These are phyloP conservation scores for Monilinia fructicola DNA, from an alignment of 2,329 filamentous ascomycete genomes.

Conservation along the genomic window DNA sequence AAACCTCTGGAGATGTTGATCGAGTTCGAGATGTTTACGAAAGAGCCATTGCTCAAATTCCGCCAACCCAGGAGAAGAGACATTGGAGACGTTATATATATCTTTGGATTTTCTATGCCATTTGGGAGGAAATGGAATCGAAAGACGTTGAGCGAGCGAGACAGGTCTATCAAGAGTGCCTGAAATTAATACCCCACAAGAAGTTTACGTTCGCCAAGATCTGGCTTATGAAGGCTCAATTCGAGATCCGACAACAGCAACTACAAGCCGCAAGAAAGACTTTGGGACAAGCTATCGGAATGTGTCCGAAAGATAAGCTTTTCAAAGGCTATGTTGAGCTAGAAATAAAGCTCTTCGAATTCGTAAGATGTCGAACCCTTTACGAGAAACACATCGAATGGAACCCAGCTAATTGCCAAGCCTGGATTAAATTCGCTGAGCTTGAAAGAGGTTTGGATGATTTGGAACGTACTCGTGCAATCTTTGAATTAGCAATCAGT, in stretches of 20 bases:
- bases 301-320: slow-evolving; percentile 93
- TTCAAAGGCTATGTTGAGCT: slow-evolving; percentile 93
- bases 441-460: slow-evolving; percentile 91
- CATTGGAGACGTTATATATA: slow-evolving; percentile 98
- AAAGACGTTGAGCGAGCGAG: slow-evolving; percentile 75
- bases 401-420: slow-evolving; percentile 85
- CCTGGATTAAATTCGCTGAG: slow-evolving; percentile 96
- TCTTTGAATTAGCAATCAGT: slow-evolving; percentile 85
- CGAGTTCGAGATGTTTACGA: slow-evolving; percentile 92
- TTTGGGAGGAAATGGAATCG: slow-evolving; percentile 89
- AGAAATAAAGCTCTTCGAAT: slow-evolving; percentile 92
- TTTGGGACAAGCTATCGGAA: slow-evolving; percentile 84
- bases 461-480: slow-evolving; percentile 79
- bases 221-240: slow-evolving; percentile 91
- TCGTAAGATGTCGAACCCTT: slow-evolving; percentile 82
- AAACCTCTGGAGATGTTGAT: slow-evolving; percentile 77
- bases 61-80: slow-evolving; percentile 92
- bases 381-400: slow-evolving; percentile 94
- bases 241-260: slow-evolving; percentile 85
- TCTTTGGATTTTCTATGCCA: slow-evolving; percentile 94
- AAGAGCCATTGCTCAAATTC: slow-evolving; percentile 90
- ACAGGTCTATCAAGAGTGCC: slow-evolving; percentile 86
- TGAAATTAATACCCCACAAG: slow-evolving; percentile 88
- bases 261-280: slow-evolving; percentile 81
- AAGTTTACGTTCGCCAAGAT: slow-evolving; percentile 97